A percentile compares a stretch with the other conserved stretches of the same genome.
phyloP scores from a whole-genome alignment of 768 basidiomycete genomes.

The Termitomyces sp. region DNA sequence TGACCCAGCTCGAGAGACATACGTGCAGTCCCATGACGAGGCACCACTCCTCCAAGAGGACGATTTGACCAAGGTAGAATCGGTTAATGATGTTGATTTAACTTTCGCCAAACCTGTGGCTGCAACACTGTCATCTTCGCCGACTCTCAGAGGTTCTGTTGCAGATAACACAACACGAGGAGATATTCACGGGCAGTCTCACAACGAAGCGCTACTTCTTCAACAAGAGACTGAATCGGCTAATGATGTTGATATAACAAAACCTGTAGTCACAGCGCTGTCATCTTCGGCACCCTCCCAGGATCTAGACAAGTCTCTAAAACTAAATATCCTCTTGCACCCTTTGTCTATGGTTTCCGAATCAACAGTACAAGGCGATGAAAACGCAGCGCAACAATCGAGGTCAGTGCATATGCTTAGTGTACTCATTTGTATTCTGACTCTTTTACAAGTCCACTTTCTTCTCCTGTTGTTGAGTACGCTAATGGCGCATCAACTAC shows the following conservation, averaged over 20 bases:
- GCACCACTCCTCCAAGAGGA: background rate
- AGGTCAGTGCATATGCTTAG: conserved; percentile 2
- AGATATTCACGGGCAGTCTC: background rate
- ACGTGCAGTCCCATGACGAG: background rate
- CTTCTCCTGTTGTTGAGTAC: conserved; percentile 5
- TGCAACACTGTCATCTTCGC: background rate
- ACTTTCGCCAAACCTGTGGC: background rate
- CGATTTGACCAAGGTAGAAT: background rate
- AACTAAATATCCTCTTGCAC: background rate
- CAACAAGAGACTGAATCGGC: background rate
- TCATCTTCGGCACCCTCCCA: background rate
- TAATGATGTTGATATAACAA: background rate
- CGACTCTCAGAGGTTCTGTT: background rate
- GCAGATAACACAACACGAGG: background rate
- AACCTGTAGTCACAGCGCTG: background rate
- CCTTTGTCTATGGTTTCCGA: background rate
- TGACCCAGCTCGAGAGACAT: background rate
- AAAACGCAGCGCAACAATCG: conserved; percentile 1
- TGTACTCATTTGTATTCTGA: background rate
- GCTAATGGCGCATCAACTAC: background rate
- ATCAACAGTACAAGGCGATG: background rate
- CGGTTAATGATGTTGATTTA: background rate
- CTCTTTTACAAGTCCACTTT: conserved; percentile 3
- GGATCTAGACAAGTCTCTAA: background rate
- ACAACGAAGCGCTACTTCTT: too few species aligned